Conservation (phyloP, 352 stramenopile genomes). For the Pythium brachiatum region DNA sequence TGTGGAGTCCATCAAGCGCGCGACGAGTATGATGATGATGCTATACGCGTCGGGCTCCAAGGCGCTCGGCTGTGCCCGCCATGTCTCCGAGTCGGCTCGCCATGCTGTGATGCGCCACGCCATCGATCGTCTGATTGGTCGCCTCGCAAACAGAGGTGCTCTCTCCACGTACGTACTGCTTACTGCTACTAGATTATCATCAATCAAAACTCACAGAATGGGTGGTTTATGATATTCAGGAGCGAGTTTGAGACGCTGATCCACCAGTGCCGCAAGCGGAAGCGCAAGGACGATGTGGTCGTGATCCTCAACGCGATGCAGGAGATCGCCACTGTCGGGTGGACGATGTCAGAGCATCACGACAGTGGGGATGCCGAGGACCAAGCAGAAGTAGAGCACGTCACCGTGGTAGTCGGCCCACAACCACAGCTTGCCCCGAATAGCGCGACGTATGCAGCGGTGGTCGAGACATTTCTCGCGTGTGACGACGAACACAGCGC, state of each 20-base stretch:
- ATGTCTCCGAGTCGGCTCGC: constrained; percentile 61
- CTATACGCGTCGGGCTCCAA: constrained; percentile 14
- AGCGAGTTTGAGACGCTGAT: constrained; percentile 79
- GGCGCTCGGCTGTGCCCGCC: constrained; percentile 37
- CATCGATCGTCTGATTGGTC: constrained; percentile 57
- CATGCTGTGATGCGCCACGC: constrained; percentile 68
- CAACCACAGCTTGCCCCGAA: constrained; percentile 54
- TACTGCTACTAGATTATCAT: neutral
- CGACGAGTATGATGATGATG: constrained; percentile 22
- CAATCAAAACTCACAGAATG: neutral
- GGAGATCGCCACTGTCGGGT: constrained; percentile 40
- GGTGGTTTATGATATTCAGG: constrained; percentile 21
- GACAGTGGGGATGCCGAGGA: neutral
- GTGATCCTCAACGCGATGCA: constrained; percentile 63
- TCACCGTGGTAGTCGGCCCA: constrained; percentile 24
- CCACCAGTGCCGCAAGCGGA: constrained; percentile 75
- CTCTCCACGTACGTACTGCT: constrained; percentile 47
- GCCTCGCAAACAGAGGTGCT: constrained; percentile 34
- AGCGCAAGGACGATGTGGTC: constrained; percentile 67
- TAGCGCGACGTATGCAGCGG: constrained; percentile 60
- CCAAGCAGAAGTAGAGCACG: neutral
- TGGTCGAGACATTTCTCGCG: constrained; percentile 69
- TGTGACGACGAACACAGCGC: constrained; percentile 52
- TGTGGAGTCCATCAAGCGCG: constrained; percentile 28
- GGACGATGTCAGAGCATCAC: constrained; percentile 7